Conservation (phyloP, 345 rosid species). For the Corymbia maculata region DNA sequence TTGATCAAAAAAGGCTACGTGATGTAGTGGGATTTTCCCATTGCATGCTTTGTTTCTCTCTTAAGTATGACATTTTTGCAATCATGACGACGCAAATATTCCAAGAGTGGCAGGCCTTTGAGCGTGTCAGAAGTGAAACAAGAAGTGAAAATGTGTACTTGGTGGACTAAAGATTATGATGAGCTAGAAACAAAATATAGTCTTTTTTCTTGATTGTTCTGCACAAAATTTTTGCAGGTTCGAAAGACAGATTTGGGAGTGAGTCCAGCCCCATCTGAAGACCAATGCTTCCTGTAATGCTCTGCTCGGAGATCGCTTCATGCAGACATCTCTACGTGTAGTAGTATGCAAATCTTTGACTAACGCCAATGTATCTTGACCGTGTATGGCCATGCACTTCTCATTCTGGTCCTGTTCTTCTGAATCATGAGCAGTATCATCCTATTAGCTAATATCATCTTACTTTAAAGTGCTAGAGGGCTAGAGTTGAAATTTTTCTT, state of each 20-base stretch:
- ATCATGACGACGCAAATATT: not conserved
- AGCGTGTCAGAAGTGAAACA: not conserved
- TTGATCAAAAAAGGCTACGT: not conserved
- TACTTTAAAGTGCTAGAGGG: not conserved
- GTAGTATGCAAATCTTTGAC: constrained; percentile 42
- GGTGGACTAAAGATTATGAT: not conserved
- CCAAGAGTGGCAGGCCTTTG: not conserved
- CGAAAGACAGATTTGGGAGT: constrained; percentile 89
- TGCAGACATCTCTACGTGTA: constrained; percentile 63
- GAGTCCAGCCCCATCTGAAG: constrained; percentile 79
- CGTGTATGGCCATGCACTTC: not conserved
- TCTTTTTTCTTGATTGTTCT: not conserved
- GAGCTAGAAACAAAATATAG: not conserved
- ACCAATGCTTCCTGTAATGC: constrained; percentile 53
- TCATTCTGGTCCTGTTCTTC: no score
- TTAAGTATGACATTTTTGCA: not conserved
- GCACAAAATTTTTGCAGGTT: constrained; percentile 28
- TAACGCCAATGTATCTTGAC: constrained; percentile 68
- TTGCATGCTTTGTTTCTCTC: not conserved
- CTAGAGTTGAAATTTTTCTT: not conserved
- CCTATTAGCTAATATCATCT: not conserved
- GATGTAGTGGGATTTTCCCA: not conserved
- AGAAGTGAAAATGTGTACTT: not conserved
- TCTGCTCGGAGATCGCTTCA: constrained; percentile 44
- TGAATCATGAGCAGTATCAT: not conserved